Conservation (phyloP, 2,329 filamentous ascomycete species). For the Cordyceps tenuipes region DNA sequence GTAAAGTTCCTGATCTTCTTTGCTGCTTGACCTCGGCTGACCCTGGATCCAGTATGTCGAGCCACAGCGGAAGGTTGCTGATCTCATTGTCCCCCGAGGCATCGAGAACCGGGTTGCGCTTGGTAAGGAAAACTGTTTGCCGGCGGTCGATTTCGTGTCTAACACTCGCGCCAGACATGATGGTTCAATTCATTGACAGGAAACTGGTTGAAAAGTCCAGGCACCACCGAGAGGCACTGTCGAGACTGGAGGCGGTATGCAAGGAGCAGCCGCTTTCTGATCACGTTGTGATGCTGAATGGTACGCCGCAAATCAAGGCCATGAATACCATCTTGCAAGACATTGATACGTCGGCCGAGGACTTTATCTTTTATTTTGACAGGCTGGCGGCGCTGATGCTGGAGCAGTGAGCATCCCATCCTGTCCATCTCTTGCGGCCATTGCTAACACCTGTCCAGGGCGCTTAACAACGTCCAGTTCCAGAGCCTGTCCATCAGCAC, state of each 20-base stretch:
- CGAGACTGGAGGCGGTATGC: slow-evolving; percentile 63
- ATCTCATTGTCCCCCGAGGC: slow-evolving; percentile 90
- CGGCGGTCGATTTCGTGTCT: background rate
- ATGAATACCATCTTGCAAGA: slow-evolving; percentile 90
- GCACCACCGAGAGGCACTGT: slow-evolving; percentile 71
- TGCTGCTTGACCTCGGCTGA: slow-evolving; percentile 22
- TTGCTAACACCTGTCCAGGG: slow-evolving; percentile 37
- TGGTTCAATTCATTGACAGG: slow-evolving; percentile 84
- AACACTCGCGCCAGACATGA: slow-evolving; percentile 57
- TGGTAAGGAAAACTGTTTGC: slow-evolving; percentile 30
- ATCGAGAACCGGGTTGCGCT: slow-evolving; percentile 94
- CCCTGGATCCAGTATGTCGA: slow-evolving; percentile 60
- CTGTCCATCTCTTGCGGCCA: too few relatives aligned
- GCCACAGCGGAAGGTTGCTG: slow-evolving; percentile 82
- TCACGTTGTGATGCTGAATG: slow-evolving; percentile 64
- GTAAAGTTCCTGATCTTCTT: slow-evolving; percentile 57
- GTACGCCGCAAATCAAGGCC: slow-evolving; percentile 71
- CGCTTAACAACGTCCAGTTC: slow-evolving; percentile 70
- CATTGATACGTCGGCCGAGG: slow-evolving; percentile 68
- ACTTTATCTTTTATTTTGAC: slow-evolving; percentile 98
- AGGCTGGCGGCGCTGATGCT: slow-evolving; percentile 76
- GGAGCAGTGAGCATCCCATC: slow-evolving; percentile 50
- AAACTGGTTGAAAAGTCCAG: slow-evolving; percentile 80
- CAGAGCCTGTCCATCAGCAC: slow-evolving; percentile 57
- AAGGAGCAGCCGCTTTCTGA: slow-evolving; percentile 64